Base-by-base conservation (phyloP, 2,329 filamentous ascomycete species). In the Epichloe coenophiala region DNA sequence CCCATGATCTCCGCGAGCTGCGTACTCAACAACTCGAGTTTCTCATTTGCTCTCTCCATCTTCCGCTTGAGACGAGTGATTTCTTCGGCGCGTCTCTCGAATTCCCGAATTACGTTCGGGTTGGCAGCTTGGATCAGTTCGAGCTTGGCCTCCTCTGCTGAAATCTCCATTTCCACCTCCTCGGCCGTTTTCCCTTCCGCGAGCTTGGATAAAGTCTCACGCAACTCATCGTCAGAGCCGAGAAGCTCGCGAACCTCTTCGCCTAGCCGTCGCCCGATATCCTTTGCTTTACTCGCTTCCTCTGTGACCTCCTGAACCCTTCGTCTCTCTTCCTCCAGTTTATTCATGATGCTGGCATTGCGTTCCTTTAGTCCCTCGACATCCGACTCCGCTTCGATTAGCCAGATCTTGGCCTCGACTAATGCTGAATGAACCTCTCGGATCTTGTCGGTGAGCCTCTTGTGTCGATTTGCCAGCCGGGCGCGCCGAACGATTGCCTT, bases 301-400 rank as follows among this genome's bases (percentile, higher is more conserved):
- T 73, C 64, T 12, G 64, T 63, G 5, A 71, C 64, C 23, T 64
- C 51, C 39, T 56, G 53, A 15, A 65, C 53, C 6, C 69, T 68
- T 6, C 59, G 55, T 53, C 68, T 68, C 57, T 71, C 73, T 9
- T 67, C 62, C 21, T 76, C 71, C 4, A 85, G 69, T 42, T 68
- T 65, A 41, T 71, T 61, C 50, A 75, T 72, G 52, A 88, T 78
- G 45, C 78, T 72, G 8, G 65, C 58, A 57, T 88, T 88, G 52
- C 82, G 81, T 15, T 71, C 70, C 58, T 79, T 77, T n/a, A 96
- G 71, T 5, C 78, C 77, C 43, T 80, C 73, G 3, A 85, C 66
- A 59, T 98, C 93, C 0, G 89, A 96, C n/a, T 73, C 65, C 1
- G 88, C 90, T 70, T 98, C 93, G 33, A 94, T 77, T 1, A 78